A percentile compares a stretch with the other conserved stretches of the same genome.
These are phyloP conservation scores for Coemansia sp. DNA, from an alignment of 192 early-diverging fungal genomes.

Conservation along the genomic window DNA sequence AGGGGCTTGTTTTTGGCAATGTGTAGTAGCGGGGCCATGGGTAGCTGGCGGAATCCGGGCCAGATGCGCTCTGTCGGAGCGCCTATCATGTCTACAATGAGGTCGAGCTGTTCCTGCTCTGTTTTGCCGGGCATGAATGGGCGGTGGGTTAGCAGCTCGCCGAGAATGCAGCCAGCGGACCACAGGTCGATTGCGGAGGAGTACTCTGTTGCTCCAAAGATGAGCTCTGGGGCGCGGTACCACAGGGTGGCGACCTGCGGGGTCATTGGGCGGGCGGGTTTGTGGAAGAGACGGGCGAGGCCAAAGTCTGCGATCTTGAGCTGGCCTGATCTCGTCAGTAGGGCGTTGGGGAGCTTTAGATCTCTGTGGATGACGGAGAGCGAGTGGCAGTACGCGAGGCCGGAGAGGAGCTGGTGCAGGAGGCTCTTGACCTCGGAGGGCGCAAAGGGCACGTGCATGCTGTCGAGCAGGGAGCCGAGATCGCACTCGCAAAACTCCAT, in stretches of 20 bases:
- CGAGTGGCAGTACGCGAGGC: slow-evolving; percentile 68
- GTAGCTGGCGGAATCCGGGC: slow-evolving; percentile 71
- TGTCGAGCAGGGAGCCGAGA: slow-evolving; percentile 28
- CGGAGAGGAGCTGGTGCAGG: slow-evolving; percentile 68
- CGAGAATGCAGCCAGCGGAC: slow-evolving; percentile 73
- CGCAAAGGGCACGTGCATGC: slow-evolving; percentile 19
- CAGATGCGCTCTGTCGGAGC: slow-evolving; percentile 72
- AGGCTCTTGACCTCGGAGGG: slow-evolving; percentile 62
- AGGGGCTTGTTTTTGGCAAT: slow-evolving; percentile 58
- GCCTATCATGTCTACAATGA: slow-evolving; percentile 75
- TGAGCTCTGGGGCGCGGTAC: slow-evolving; percentile 81
- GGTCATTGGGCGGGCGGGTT: slow-evolving; percentile 69
- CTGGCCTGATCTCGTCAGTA: slow-evolving; percentile 64
- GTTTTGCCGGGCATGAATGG: slow-evolving; percentile 83
- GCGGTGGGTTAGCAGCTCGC: slow-evolving; percentile 68
- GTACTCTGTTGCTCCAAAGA: slow-evolving; percentile 72
- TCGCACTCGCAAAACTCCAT: slow-evolving; percentile 85
- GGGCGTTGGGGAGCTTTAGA: slow-evolving; percentile 75
- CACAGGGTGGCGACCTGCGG: slow-evolving; percentile 83
- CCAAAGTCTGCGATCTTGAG: slow-evolving; percentile 87
- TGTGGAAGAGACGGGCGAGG: slow-evolving; percentile 64
- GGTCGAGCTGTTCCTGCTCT: slow-evolving; percentile 70
- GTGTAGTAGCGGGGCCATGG: slow-evolving; percentile 58
- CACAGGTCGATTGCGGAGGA: slow-evolving; percentile 77
- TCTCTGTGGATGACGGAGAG: slow-evolving; percentile 67